Evolutionary conservation across 2,329 filamentous ascomycete genomes (phyloP), one percentile per base, ranked within the genome.

Genomic region (Ceratocystis ficicola): DNA sequence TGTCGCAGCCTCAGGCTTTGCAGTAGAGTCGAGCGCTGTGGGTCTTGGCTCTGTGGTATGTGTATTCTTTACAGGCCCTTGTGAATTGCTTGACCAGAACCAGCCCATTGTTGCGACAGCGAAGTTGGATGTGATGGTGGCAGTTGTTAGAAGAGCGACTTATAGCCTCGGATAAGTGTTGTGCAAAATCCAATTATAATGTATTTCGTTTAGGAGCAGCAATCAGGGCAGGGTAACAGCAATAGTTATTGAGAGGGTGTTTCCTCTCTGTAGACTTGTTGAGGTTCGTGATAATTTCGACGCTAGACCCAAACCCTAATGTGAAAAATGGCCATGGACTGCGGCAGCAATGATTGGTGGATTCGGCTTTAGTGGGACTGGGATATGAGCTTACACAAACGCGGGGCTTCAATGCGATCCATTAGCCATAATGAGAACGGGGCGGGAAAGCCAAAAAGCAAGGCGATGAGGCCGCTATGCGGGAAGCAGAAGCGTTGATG

Each of bases 51-150:
- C 15, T 15, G 44, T 17, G 5, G 44, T 17, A 30, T 22, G 41
- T 22, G 20, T 32, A 10, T 28, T 6, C 10, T 64, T 52, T 2
- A 72, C 41, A 44, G 69, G 68, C 69, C 74, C 73, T 17, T 76
- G 68, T 17, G 75, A 68, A 17, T 75, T 71, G n/a, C 74, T 69
- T 5, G 75, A 77, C 67, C 83, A 86, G 68, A 85, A 76, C 84
- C 84, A 86, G 69, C 83, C 83, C 84, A 86, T 86, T 69, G 65
- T 76, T 70, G 69, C 50, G 36, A 48, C 15, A 28, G 30, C 2
- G 12, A 20, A 50, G 57, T 36, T n/a, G 2, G 30, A 15, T 57
- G 30, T 7, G 22, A 15, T 30, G 22, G 17, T 20, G 25, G 8
- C 15, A 22, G 12, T 44, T n/a, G 4, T 17, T n/a, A 8, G 59